Base-by-base conservation (phyloP, 768 basidiomycete species). In the Cubamyces lactineus region DNA sequence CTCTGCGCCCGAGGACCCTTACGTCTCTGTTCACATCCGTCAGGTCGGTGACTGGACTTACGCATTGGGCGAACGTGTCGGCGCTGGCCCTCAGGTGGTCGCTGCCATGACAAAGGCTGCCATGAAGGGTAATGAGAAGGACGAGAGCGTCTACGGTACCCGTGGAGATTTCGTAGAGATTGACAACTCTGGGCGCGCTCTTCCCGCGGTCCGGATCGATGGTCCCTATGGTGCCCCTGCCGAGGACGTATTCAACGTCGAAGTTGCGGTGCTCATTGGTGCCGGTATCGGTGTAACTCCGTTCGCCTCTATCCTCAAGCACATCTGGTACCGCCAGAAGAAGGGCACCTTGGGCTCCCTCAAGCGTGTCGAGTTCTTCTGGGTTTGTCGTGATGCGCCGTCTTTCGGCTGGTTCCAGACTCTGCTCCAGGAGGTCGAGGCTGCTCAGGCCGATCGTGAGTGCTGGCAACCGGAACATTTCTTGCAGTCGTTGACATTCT, bases 331-430 rank as follows among this genome's bases (percentile, higher is more conserved):
- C 78, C 85, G 86, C 67, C 94, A 96, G 75, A 87, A 86, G 77
- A 82, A 81, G 59, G 88, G 89, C 43, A 82, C 84, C 61, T 78
- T 96, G 39, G 91, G 92, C 34, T 84, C 87, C 30, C 86, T 98
- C 59, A 87, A 89, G 54, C 86, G 91, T 45, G 96, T 97, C 60
- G 93, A 96, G 69, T 96, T 96, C 76, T 92, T 96, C 78, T 96
- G 94, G 95, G 84, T 93, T 65, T 92, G 89, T 73, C 88, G 92
- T 72, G 92, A 95, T 67, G 86, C 91, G n/a, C 92, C 92, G n/a
- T 92, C 91, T n/a, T 94, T 97, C 70, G 94, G 93, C 68, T 97
- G 95, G 95, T 96, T 98, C 84, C 92, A 96, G 74, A 87, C 83
- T 63, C 77, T 97, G 54, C 80, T 97, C 62, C 88, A 89, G 70